Evolutionary conservation across 495 filamentous ascomycete genomes (phyloP), one percentile per base, ranked within the genome.

Genomic region (Aspergillus affinis): DNA sequence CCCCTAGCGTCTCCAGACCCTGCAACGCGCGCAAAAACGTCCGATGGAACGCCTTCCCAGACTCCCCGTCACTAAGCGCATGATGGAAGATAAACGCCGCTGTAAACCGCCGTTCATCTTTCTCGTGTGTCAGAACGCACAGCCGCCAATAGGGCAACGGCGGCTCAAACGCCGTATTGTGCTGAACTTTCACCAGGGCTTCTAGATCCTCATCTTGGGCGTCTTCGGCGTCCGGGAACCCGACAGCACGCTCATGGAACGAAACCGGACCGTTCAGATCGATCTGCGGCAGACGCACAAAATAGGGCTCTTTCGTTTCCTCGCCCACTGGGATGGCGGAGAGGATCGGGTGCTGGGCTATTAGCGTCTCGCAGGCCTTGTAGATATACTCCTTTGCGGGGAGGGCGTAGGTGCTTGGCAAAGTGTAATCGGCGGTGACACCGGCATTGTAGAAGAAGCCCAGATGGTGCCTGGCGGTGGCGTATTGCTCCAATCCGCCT

Each of bases 371-470:
- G 8, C 77, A 70, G 4, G 76, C 76, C 44, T 61, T 64, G 61
- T 74, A 78, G 7, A 81, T 59, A 21, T 70, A 69, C 15, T 71
- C 59, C 55, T 74, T 65, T 15, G 75, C 50, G 5, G 76, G 62
- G 8, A 75, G 62, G 1, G 58, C 60, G 51, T 58, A 75, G 0
- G 65, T 29, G 0, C 64, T 49, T 6, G 76, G 71, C 2, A 76
- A 61, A 3, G 51, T 61, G 59, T 82, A 83, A 12, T 62, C 69
- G 10, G 75, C 76, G 27, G 77, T 62, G 6, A 75, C 54, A 1
- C 59, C 72, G 26, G 79, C 74, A 54, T 81, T 82, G 54, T 69
- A 58, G 58, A 82, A 83, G 51, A 79, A 78, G n/a, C 66, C 58
- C 0, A 80, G 54, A 15, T 72, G 64, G 50, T 82, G 77, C 13